Conservation (phyloP, 2,329 filamentous ascomycete species). For the Malbranchea cinnamomea region DNA sequence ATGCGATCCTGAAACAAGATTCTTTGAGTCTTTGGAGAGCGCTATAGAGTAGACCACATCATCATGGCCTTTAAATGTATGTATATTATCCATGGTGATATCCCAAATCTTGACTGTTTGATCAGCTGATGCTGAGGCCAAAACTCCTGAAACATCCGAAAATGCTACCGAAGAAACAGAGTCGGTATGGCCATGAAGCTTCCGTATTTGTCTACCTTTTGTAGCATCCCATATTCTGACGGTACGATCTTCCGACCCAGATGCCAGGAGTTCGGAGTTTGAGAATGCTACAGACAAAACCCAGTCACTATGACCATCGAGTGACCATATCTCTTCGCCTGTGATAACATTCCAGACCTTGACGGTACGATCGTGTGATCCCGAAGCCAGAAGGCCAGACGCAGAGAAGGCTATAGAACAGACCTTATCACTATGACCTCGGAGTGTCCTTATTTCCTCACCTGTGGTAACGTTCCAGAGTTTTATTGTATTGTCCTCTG, state of each 20-base stretch:
- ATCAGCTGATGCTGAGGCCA: slow-evolving; percentile 7
- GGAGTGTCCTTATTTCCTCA: neutral
- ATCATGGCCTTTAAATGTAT: neutral
- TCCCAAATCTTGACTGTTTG: slow-evolving; percentile 13
- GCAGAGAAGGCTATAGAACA: slow-evolving; percentile 3
- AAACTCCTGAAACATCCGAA: neutral
- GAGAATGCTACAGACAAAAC: too few species aligned
- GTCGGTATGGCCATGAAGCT: neutral
- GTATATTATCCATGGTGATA: too few species aligned
- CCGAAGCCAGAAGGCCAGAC: neutral
- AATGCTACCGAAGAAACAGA: neutral
- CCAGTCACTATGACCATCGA: neutral
- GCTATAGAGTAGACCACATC: neutral
- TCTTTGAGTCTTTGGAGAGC: neutral
- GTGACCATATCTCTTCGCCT: neutral
- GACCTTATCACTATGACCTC: neutral
- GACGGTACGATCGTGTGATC: slow-evolving; percentile 1
- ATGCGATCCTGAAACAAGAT: neutral
- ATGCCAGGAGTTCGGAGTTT: neutral
- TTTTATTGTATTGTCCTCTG: slow-evolving; percentile 1
- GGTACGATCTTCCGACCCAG: slow-evolving; percentile 1
- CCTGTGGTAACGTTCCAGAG: slow-evolving; percentile 4
- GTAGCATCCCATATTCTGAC: slow-evolving; percentile 2
- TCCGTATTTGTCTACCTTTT: neutral
- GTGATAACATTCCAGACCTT: slow-evolving; percentile 1